These are phyloP conservation scores for Saccharomycopsis malanga DNA, from an alignment of 805 yeast genomes.

Conservation along the genomic window DNA sequence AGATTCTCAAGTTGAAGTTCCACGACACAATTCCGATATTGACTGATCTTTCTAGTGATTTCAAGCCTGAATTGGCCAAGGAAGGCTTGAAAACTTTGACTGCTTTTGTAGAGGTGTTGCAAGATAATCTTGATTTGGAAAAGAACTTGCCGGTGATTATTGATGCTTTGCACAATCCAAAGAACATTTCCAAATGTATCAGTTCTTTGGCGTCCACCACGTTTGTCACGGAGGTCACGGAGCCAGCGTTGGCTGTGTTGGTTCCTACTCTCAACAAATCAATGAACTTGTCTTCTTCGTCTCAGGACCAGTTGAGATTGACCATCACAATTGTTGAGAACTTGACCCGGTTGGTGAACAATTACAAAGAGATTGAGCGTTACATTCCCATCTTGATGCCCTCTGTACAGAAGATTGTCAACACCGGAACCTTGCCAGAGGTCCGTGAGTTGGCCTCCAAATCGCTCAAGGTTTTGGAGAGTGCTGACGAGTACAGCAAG, in stretches of 20 bases:
- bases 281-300: constrained; percentile 74
- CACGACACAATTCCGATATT: constrained; percentile 73
- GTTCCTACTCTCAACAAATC: constrained; percentile 93
- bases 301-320: constrained; percentile 95
- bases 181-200: constrained; percentile 81
- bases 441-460: constrained; percentile 89
- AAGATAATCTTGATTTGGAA: constrained; percentile 83
- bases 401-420: constrained; percentile 82
- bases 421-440: constrained; percentile 91
- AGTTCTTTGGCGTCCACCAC: constrained; percentile 88
- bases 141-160: constrained; percentile 81
- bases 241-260: constrained; percentile 82
- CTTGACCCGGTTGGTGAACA: constrained; percentile 89
- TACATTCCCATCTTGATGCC: constrained; percentile 85
- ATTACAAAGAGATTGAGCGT: constrained; percentile 82
- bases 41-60: constrained; percentile 87
- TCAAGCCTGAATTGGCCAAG: constrained; percentile 91
- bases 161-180: constrained; percentile 85
- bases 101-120: constrained; percentile 64
- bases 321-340: constrained; percentile 94
- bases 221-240: constrained; percentile 97
- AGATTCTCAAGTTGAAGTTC: constrained; percentile 76
- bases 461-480: constrained; percentile 74
- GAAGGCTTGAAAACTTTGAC: constrained; percentile 69
- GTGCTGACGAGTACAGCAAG: constrained; percentile 54